Base-by-base conservation (phyloP, 257 asterid genomes). In the Scutellaria barbata region DNA sequence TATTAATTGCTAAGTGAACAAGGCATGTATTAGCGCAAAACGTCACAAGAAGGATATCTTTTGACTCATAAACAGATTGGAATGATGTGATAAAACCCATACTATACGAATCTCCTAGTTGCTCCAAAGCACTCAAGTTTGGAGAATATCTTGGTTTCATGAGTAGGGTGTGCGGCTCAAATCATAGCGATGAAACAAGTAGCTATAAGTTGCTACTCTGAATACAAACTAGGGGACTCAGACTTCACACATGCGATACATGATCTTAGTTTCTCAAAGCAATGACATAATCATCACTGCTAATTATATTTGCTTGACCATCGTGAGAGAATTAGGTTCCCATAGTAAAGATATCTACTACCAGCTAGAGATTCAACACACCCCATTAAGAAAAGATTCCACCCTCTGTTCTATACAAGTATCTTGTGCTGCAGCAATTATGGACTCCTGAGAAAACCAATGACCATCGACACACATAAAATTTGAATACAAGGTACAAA, bases 191-290 rank as follows among this genome's bases (percentile, higher is more conserved):
- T 10, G 39, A 37, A 12, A 55, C 8, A 14, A 13, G 8, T 10
- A 37, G 17, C 7, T 46, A 37, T 59, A 12, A 9, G 25, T 66
- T 59, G 58, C 20, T 12, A 35, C 54, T 68, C n/a, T 52, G 17
- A 68, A 54, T 17, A 75, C 33, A 4, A 67, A 46, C 22, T 51
- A 33, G 22, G 45, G 40, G 16, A 50, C 62, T 68, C 33, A 18
- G 41, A 60, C 30, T 13, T 13, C 41, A 57, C 48, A 55, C 5
- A 52, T 18, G 18, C 9, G 53, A 47, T 25, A 22, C 58, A 7
- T 40, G 50, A 40, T 41, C 47, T 74, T 59, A 50, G 41, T 39
- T 46, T 50, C 58, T 67, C 65, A 50, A 64, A 30, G 72, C 72
- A 60, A 73, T 14, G 51, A 30, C 30, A 3, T 1, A 40, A 30